Conservation (phyloP, 2,329 filamentous ascomycete species). For the Onygena corvina region DNA sequence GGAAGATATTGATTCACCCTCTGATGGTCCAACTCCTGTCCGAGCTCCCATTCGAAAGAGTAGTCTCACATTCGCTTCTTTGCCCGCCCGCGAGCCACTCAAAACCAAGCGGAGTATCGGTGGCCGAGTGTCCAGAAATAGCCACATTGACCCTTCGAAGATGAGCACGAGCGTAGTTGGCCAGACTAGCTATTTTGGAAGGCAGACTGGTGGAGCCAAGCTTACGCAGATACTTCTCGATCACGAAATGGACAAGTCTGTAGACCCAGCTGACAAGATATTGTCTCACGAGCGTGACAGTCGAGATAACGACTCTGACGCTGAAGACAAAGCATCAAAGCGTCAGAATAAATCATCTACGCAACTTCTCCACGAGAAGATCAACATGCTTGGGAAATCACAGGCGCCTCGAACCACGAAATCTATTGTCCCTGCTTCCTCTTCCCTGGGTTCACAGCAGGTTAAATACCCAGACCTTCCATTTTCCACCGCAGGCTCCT, state of each 20-base stretch:
- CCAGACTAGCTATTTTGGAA: slow-evolving; percentile 62
- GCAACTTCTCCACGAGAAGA: slow-evolving; percentile 82
- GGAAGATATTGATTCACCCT: slow-evolving; percentile 39
- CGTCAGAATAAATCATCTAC: slow-evolving; percentile 82
- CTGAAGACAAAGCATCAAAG: slow-evolving; percentile 41
- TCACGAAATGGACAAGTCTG: slow-evolving; percentile 32
- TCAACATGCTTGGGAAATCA: slow-evolving; percentile 58
- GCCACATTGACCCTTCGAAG: slow-evolving; percentile 56
- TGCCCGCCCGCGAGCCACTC: slow-evolving; percentile 82
- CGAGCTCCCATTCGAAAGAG: slow-evolving; percentile 75
- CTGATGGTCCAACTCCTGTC: slow-evolving; percentile 37
- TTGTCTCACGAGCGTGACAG: slow-evolving; percentile 45
- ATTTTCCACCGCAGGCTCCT: slow-evolving; percentile 15
- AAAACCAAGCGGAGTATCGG: slow-evolving; percentile 73
- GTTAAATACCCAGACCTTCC: slow-evolving; percentile 28
- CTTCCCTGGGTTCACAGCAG: slow-evolving; percentile 21
- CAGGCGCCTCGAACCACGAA: slow-evolving; percentile 36
- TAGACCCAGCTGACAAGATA: slow-evolving; percentile 36
- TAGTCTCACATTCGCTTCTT: slow-evolving; percentile 83
- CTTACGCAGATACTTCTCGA: slow-evolving; percentile 25
- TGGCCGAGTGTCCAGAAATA: slow-evolving; percentile 57
- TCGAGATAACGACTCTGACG: slow-evolving; percentile 35
- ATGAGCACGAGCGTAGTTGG: slow-evolving; percentile 24
- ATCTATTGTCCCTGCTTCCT: slow-evolving; percentile 30
- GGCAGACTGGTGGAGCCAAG: slow-evolving; percentile 53